phyloP scores from a whole-genome alignment of 768 basidiomycete species.

The Russula compacta region DNA sequence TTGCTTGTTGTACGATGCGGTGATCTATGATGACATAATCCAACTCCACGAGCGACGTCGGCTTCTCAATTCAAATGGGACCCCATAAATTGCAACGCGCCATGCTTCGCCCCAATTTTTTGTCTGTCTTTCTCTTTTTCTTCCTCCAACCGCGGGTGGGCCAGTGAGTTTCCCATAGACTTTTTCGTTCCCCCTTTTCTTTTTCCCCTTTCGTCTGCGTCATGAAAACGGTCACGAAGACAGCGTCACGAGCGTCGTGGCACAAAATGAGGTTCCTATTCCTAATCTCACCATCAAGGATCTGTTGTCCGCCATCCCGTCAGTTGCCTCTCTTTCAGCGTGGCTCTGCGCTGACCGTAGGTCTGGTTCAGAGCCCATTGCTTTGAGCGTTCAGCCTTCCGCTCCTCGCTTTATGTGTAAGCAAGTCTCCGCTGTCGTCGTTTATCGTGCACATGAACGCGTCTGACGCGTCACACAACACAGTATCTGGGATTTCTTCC shows the following conservation, averaged over 20 bases:
- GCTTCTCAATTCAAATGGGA: background rate
- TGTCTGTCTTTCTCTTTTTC: background rate
- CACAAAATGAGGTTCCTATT: slow-evolving; percentile 57
- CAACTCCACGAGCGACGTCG: background rate
- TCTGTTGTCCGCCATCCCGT: slow-evolving; percentile 77
- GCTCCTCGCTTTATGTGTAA: slow-evolving; percentile 71
- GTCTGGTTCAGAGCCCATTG: slow-evolving; percentile 57
- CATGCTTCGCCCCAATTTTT: background rate
- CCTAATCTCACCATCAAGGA: slow-evolving; percentile 88
- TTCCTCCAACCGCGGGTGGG: background rate
- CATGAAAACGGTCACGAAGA: slow-evolving; percentile 20
- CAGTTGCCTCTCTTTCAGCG: slow-evolving; percentile 26
- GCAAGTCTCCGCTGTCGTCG: slow-evolving; percentile 20
- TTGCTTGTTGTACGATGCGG: slow-evolving; percentile 32
- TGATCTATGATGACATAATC: background rate
- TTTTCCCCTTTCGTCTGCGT: background rate
- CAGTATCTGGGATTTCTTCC: slow-evolving; percentile 66
- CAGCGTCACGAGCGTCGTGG: slow-evolving; percentile 24
- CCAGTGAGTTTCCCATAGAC: background rate
- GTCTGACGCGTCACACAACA: slow-evolving; percentile 19
- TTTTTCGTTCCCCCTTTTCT: background rate
- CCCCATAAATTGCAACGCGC: background rate
- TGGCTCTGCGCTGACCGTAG: background rate
- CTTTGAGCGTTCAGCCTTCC: slow-evolving; percentile 80
- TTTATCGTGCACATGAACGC: background rate